Percentiles rank a stretch among this genome's conserved stretches.
Conservation (phyloP, 208 protist genomes). For the Acanthamoeba polyphaga region DNA sequence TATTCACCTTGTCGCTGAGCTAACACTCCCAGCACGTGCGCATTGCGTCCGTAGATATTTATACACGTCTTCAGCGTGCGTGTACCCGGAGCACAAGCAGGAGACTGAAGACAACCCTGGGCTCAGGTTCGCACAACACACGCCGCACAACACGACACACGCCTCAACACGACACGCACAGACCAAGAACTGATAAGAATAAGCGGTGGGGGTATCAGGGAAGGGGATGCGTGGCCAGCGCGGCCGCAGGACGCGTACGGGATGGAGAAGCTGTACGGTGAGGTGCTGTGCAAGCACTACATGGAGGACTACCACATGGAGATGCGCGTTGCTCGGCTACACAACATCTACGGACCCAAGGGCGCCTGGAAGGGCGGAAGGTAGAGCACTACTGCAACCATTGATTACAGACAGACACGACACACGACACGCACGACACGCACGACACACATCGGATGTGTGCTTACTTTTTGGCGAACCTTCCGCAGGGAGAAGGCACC, state of each 20-base stretch:
- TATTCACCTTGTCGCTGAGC: too few species aligned
- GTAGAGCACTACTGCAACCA: background rate
- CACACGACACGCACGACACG: too few species aligned
- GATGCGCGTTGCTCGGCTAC: conserved; percentile 91
- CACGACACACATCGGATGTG: too few species aligned
- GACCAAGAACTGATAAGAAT: background rate
- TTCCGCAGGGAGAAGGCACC: conserved; percentile 91
- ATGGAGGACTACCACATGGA: background rate
- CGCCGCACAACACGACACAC: too few species aligned
- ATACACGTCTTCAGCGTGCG: conserved; percentile 91
- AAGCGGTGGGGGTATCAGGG: conserved; percentile 84
- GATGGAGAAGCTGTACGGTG: conserved; percentile 91
- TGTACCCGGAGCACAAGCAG: conserved; percentile 93
- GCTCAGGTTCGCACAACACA: background rate
- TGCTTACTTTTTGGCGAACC: background rate
- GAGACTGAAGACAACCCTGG: conserved; percentile 45
- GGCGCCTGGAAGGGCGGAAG: conserved; percentile 91
- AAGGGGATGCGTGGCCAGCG: conserved; percentile 92
- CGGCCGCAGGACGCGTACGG: conserved; percentile 90
- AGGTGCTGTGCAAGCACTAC: conserved; percentile 88
- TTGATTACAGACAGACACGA: background rate
- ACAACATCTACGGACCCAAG: conserved; percentile 93
- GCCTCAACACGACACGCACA: too few species aligned
- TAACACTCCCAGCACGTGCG: background rate
- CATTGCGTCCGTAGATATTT: conserved; percentile 83